Conservation (phyloP, 2,329 filamentous ascomycete species). For the Sporothrix variecibatus region DNA sequence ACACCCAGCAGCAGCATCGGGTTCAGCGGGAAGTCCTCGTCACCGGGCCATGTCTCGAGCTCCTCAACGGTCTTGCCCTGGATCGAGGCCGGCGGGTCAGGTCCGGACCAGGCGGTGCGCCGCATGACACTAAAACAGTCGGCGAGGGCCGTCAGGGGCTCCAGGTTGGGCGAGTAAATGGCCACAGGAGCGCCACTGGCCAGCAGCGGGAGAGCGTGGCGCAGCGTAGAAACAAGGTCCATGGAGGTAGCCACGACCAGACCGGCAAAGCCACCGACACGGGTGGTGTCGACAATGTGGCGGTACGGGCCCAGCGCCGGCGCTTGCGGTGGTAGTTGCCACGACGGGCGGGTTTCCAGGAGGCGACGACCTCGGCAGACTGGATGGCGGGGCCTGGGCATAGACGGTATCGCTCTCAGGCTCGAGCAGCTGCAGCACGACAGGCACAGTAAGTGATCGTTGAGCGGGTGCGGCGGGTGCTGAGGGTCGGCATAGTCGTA, state of each 20-base stretch:
- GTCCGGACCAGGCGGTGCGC: slow-evolving; percentile 68
- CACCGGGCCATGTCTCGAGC: slow-evolving; percentile 59
- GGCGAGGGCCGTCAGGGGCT: slow-evolving; percentile 73
- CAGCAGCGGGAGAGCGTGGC: slow-evolving; percentile 75
- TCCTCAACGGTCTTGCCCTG: slow-evolving; percentile 50
- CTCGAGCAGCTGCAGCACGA: slow-evolving; percentile 87
- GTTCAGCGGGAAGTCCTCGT: slow-evolving; percentile 80
- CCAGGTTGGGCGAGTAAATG: slow-evolving; percentile 79
- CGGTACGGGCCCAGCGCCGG: slow-evolving; percentile 75
- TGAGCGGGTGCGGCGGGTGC: slow-evolving; percentile 72
- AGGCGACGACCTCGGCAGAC: slow-evolving; percentile 61
- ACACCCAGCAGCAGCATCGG: slow-evolving; percentile 80
- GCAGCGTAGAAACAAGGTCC: slow-evolving; percentile 75
- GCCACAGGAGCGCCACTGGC: slow-evolving; percentile 81
- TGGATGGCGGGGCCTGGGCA: slow-evolving; percentile 61
- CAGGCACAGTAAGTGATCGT: slow-evolving; percentile 76
- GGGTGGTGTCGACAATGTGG: slow-evolving; percentile 72
- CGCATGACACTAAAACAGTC: slow-evolving; percentile 84
- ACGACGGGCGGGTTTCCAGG: slow-evolving; percentile 79
- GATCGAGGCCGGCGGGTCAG: slow-evolving; percentile 51
- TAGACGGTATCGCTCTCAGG: slow-evolving; percentile 77
- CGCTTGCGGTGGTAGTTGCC: slow-evolving; percentile 88
- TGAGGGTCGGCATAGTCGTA: slow-evolving; percentile 72
- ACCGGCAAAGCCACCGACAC: slow-evolving; percentile 77
- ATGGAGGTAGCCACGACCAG: slow-evolving; percentile 80